Evolutionary conservation across 257 asterid genomes (phyloP).

Genomic region (Solanum piurae): DNA sequence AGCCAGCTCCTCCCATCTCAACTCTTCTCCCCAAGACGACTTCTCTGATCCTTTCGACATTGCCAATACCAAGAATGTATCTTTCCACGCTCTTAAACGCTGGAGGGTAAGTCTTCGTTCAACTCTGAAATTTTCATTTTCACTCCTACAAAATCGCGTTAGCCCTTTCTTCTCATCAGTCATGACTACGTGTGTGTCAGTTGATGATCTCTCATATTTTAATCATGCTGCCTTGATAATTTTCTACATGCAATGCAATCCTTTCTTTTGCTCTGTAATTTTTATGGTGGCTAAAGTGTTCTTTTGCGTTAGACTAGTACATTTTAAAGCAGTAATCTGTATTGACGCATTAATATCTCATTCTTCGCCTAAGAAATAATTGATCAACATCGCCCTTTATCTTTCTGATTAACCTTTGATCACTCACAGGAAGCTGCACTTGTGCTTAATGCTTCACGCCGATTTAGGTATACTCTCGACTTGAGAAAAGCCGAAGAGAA

Average conservation of each 20-base stretch:
- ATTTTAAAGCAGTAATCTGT: neutral
- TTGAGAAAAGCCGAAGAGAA: conserved; percentile 60
- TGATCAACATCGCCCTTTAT: neutral
- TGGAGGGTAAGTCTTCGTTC: conserved; percentile 63
- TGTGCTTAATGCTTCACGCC: conserved; percentile 93
- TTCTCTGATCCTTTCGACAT: conserved; percentile 81
- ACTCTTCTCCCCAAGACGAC: conserved; percentile 20
- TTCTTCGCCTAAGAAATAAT: neutral
- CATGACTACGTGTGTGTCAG: neutral
- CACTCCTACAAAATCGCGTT: neutral
- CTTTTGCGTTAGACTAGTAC: neutral
- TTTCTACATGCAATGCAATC: neutral
- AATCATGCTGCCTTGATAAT: neutral
- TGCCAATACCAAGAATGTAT: conserved; percentile 61
- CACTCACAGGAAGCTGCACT: conserved; percentile 79
- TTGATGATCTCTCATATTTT: neutral
- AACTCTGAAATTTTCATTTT: neutral
- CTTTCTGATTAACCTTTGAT: conserved; percentile 4
- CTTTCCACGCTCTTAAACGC: conserved; percentile 60
- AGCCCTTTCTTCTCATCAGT: neutral
- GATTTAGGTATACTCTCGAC: conserved; percentile 88
- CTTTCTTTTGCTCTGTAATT: neutral
- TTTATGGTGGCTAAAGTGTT: neutral
- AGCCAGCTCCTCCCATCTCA: conserved; percentile 12
- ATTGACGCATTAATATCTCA: neutral